phyloP scores from a whole-genome alignment of 2,329 filamentous ascomycete species.

The Aspergillus tamarii region DNA sequence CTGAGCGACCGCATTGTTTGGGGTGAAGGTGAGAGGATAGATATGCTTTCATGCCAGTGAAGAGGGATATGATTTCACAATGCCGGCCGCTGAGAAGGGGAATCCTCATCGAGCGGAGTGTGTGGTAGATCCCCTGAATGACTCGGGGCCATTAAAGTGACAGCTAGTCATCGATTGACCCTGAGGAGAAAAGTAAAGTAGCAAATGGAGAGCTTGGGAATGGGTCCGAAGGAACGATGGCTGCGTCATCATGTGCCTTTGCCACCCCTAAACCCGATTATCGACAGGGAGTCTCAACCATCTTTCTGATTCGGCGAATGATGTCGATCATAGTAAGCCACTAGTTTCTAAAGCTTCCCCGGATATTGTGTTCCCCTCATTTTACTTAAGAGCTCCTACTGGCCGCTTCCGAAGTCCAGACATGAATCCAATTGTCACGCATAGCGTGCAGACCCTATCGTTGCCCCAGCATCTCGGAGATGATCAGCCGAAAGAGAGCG shows the following conservation, averaged over 20 bases:
- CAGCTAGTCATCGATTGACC: neutral
- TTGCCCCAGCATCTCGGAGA: neutral
- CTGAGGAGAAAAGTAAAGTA: neutral
- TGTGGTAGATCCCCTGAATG: neutral
- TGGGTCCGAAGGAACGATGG: neutral
- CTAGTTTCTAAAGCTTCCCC: neutral
- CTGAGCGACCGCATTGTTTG: neutral
- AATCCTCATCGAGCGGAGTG: neutral
- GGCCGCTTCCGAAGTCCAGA: neutral
- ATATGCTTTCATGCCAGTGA: neutral
- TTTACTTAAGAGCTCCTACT: neutral
- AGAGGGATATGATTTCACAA: neutral
- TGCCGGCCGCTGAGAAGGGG: neutral
- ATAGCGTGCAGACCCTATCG: neutral
- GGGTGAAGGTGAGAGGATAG: neutral
- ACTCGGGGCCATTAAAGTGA: too few species aligned
- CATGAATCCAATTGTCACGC: neutral
- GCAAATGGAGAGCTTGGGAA: neutral
- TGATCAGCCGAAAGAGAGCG: neutral
- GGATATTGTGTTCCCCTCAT: neutral
- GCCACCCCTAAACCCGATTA: neutral
- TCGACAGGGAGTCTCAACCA: too few species aligned
- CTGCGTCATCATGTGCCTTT: neutral
- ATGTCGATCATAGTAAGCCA: neutral
- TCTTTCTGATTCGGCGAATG: neutral